A percentile compares a stretch with the other conserved stretches of the same genome.
These are phyloP conservation scores for Pichia thaimueangensis DNA, from an alignment of 805 yeast species.

Conservation along the genomic window DNA sequence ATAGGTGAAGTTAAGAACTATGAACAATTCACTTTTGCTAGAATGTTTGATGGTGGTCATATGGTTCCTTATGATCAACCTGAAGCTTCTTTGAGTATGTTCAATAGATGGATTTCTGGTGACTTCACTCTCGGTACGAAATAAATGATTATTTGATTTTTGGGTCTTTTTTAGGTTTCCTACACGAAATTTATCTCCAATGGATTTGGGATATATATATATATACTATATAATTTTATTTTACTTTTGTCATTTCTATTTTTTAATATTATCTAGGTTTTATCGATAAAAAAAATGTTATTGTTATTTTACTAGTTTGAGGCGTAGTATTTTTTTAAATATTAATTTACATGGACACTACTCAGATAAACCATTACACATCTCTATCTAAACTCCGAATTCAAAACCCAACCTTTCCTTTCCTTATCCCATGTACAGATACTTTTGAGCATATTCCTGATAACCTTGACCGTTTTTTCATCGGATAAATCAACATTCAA, in stretches of 20 bases:
- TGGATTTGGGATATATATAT: no score
- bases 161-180: no score
- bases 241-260: no score
- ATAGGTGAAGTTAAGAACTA: conserved; percentile 74
- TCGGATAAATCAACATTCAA: conserved; percentile 33
- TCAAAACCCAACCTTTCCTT: conserved; percentile 58
- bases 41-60: conserved; percentile 81
- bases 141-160: conserved; percentile 9
- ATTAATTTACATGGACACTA: no score
- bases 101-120: conserved; percentile 69
- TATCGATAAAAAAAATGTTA: no score
- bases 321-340: no score
- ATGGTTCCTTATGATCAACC: conserved; percentile 93
- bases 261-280: no score
- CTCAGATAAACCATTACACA: no score
- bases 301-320: no score
- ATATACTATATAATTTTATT: no score
- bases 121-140: conserved; percentile 34
- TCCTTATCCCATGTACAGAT: conserved; percentile 63
- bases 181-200: no score
- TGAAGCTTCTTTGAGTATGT: conserved; percentile 58
- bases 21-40: conserved; percentile 66
- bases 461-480: conserved; percentile 49
- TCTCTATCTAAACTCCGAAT: conserved; percentile 40
- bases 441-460: conserved; percentile 62